Evolutionary conservation across 345 rosid genomes (phyloP).

Genomic region (Lenwebbia sp.): DNA sequence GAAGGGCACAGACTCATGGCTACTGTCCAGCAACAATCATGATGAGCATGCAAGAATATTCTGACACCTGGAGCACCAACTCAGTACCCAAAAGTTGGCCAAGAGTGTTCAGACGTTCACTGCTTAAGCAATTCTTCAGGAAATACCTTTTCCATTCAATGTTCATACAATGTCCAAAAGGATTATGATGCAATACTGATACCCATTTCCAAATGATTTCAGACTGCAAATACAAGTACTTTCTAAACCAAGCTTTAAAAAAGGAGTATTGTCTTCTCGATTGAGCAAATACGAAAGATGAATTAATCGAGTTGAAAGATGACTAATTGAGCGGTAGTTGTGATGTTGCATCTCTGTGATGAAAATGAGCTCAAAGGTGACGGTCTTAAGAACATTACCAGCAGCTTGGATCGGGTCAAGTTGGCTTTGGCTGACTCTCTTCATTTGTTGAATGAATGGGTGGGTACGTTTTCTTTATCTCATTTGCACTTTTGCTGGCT

Average conservation of each 20-base stretch:
- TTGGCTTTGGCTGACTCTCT: neutral
- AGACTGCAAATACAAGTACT: neutral
- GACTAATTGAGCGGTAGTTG: neutral
- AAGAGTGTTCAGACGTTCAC: neutral
- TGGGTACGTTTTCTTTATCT: neutral
- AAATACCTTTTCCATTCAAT: neutral
- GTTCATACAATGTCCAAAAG: neutral
- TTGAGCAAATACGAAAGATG: neutral
- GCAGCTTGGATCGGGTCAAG: neutral
- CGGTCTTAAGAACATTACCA: no score
- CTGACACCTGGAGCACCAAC: neutral
- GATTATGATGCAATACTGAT: neutral
- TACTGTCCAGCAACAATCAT: neutral
- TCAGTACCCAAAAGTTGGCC: neutral
- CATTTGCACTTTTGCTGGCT: neutral
- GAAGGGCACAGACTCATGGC: neutral
- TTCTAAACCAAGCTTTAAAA: neutral
- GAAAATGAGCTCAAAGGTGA: no score
- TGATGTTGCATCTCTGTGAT: neutral
- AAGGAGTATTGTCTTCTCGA: neutral
- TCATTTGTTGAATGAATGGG: neutral
- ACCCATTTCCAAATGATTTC: neutral
- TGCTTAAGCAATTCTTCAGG: neutral
- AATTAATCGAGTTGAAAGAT: neutral
- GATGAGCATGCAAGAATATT: neutral